Evolutionary conservation across 2,329 filamentous ascomycete genomes (phyloP).

Genomic region (Botrytis sinoallii): DNA sequence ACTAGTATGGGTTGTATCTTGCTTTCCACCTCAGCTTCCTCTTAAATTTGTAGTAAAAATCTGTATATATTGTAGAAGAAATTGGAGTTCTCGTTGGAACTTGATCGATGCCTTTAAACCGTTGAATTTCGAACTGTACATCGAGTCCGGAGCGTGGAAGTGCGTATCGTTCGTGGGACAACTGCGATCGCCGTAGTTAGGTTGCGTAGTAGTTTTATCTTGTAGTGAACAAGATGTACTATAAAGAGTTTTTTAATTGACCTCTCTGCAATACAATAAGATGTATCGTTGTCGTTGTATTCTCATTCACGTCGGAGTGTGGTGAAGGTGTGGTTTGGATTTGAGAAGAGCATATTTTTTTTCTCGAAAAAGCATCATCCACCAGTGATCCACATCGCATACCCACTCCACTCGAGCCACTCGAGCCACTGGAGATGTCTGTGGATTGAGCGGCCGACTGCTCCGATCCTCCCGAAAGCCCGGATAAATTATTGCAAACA

Average conservation of each 20-base stretch:
- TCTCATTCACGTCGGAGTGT: background rate
- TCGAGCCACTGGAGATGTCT: no score
- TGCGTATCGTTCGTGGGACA: background rate
- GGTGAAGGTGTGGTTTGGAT: background rate
- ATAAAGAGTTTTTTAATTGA: background rate
- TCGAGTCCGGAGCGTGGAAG: conserved; percentile 21
- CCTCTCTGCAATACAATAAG: background rate
- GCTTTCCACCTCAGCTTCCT: conserved; percentile 20
- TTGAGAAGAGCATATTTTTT: conserved; percentile 1
- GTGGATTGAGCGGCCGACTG: background rate
- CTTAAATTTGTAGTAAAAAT: conserved; percentile 13
- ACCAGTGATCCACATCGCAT: background rate
- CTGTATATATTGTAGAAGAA: conserved; percentile 33
- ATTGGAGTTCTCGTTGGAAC: conserved; percentile 30
- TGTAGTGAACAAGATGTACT: background rate
- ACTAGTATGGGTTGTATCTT: background rate
- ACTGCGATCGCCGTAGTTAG: background rate
- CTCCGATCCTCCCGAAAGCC: background rate
- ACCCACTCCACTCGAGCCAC: no score
- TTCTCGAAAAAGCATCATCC: background rate
- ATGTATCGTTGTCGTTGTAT: background rate
- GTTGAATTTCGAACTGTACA: conserved; percentile 24
- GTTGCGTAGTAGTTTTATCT: background rate
- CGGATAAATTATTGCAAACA: background rate
- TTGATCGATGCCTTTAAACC: conserved; percentile 25